phyloP scores from a whole-genome alignment of 1,139 yeast genomes.

The Groenewaldozyma auringiensis region DNA sequence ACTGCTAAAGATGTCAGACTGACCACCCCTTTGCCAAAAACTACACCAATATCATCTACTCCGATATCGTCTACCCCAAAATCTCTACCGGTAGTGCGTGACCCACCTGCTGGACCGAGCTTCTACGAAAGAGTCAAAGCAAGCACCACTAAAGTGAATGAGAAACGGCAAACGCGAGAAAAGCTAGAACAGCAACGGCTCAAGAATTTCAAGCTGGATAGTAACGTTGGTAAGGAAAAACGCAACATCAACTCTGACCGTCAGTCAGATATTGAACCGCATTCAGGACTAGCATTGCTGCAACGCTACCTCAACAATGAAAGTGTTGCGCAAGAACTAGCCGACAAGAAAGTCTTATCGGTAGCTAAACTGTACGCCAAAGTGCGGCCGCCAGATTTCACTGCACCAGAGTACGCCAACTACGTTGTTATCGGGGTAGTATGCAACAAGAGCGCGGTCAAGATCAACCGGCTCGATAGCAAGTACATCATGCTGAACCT shows the following conservation, averaged over 20 bases:
- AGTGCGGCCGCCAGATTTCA: conserved; percentile 58
- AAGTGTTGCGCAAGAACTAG: conserved; percentile 13
- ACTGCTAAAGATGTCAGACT: not conserved
- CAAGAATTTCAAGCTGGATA: conserved; percentile 9
- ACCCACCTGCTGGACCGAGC: conserved; percentile 4
- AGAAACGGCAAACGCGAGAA: not conserved
- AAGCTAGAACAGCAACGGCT: conserved; percentile 9
- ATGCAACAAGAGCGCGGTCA: conserved; percentile 48
- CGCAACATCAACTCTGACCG: not conserved
- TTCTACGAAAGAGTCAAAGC: conserved; percentile 4
- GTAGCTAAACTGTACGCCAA: conserved; percentile 32
- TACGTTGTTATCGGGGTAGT: conserved; percentile 71
- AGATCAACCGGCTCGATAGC: conserved; percentile 35
- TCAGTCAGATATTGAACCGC: conserved; percentile 11
- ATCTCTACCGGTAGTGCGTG: conserved; percentile 1
- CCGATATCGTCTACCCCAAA: conserved; percentile 3
- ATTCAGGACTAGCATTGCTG: conserved; percentile 15
- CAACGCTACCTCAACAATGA: conserved; percentile 12
- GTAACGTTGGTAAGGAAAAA: conserved; percentile 4
- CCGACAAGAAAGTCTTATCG: conserved; percentile 16
- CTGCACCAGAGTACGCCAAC: conserved; percentile 63
- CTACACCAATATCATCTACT: not conserved
- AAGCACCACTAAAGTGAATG: conserved; percentile 2
- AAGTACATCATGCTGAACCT: conserved; percentile 57
- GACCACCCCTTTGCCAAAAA: not conserved